Base-by-base conservation (phyloP, 805 yeast species). In the Suhomyces sp. region DNA sequence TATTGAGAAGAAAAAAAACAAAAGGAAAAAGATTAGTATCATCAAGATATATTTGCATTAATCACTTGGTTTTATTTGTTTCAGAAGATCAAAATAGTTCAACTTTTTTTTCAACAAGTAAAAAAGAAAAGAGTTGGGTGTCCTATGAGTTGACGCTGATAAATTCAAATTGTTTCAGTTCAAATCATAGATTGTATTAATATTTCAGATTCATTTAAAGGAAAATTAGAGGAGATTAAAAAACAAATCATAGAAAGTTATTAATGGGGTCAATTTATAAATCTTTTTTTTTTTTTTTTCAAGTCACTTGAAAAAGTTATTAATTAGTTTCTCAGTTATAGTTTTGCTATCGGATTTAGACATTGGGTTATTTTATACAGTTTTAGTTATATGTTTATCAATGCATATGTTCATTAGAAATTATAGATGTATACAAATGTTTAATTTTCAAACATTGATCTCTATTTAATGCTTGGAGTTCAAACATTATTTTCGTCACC, bases 261-360 rank as follows among this genome's bases (percentile, higher is more conserved):
- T 58, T 60, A 55, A 54, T 56, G 59, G 55, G 63, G 60, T 61
- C 49, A 61, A 54, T 57, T 37, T 46, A 59, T 60, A 59, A 60
- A 60, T 60, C 62, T 60, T 60, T 59, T 60, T 50, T 53, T 59
- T n/a, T n/a, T 53, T 50, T 53, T 59, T 53, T 50, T 57, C 52
- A 55, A 59, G 63, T 57, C 57, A 53, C 55, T 59, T 53, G 49
- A 55, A 51, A 59, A 60, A 54, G 59, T 37, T 50, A 55, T 53
- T 56, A 57, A 50, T 58, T 54, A 57, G 56, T 62, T 48, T 54
- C 53, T 69, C 72, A 66, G 31, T 31, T 69, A 70, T 71, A 72
- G 77, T 59, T 53, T 59, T 55, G 58, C 57, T 62, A 48, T 54
- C 53, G 71, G 75, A 67, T 71, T 71, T 71, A 72, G 77, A 72